A percentile compares a stretch with the other conserved stretches of the same genome.
Conservation (phyloP, 495 filamentous ascomycete genomes). For the Hypoxylon lenormandii region DNA sequence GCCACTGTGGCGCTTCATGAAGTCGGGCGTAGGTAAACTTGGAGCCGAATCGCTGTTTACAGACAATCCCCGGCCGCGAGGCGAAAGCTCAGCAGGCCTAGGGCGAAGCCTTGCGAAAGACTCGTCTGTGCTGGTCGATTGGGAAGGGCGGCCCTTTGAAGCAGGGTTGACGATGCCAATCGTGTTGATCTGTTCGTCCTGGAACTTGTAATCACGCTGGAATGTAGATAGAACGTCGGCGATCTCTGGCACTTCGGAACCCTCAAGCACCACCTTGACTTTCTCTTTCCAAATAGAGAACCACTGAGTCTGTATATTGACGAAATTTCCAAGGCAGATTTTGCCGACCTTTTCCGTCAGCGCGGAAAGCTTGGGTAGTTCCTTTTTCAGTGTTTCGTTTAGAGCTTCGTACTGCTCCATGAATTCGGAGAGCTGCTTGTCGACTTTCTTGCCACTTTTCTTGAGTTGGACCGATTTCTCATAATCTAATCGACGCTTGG, state of each 20-base stretch:
- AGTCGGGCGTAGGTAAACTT: constrained; percentile 68
- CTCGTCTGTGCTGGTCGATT: constrained; percentile 61
- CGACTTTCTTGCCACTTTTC: constrained; percentile 78
- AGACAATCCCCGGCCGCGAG: constrained; percentile 67
- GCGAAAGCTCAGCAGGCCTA: constrained; percentile 54
- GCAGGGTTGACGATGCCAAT: constrained; percentile 64
- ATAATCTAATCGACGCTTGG: constrained; percentile 89
- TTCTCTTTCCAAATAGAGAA: constrained; percentile 82
- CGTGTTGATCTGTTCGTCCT: constrained; percentile 64
- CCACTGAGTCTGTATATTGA: constrained; percentile 84
- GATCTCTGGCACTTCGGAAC: constrained; percentile 70
- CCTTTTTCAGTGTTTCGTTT: constrained; percentile 91
- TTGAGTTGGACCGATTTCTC: constrained; percentile 71
- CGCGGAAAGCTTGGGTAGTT: constrained; percentile 85
- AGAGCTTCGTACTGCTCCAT: constrained; percentile 88
- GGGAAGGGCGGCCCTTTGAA: constrained; percentile 57
- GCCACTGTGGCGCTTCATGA: constrained; percentile 67
- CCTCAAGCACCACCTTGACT: constrained; percentile 77
- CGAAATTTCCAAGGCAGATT: constrained; percentile 80
- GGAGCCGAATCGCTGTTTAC: constrained; percentile 74
- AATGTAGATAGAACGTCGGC: constrained; percentile 77
- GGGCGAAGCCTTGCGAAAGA: constrained; percentile 56
- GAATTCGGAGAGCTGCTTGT: constrained; percentile 82
- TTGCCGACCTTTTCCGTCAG: constrained; percentile 83
- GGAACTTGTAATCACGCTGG: constrained; percentile 74